Conservation (phyloP, 2,329 filamentous ascomycete genomes). For the Proliferodiscus dingleyae region DNA sequence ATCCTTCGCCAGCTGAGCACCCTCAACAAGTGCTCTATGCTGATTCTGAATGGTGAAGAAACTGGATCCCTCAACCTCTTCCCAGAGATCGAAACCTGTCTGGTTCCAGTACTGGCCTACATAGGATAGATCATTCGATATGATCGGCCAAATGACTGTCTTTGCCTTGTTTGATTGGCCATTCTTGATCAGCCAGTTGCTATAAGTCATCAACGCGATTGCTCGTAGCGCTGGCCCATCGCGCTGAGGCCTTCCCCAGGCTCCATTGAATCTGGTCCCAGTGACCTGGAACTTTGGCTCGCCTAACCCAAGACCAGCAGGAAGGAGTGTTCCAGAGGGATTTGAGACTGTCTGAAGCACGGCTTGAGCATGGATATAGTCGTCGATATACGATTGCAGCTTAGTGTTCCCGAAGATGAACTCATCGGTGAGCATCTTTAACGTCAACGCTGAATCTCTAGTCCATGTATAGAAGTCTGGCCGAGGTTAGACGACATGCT, state of each 20-base stretch:
- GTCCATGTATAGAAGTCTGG: constrained; percentile 76
- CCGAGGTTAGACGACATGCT: constrained; percentile 5
- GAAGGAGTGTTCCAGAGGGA: constrained; percentile 38
- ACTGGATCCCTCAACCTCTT: constrained; percentile 71
- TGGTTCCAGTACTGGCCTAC: constrained; percentile 66
- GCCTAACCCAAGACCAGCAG: constrained; percentile 48
- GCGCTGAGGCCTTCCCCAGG: constrained; percentile 62
- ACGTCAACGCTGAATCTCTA: constrained; percentile 66
- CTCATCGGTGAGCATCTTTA: constrained; percentile 64
- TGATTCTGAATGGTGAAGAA: constrained; percentile 73
- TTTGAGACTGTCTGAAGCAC: constrained; percentile 53
- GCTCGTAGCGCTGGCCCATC: constrained; percentile 75
- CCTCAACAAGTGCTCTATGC: constrained; percentile 58
- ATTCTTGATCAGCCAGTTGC: constrained; percentile 65
- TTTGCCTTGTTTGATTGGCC: constrained; percentile 41
- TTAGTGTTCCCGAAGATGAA: constrained; percentile 49
- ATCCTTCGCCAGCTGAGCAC: constrained; percentile 56
- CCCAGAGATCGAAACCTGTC: constrained; percentile 72
- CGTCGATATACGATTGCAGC: constrained; percentile 50
- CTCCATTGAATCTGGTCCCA: constrained; percentile 55
- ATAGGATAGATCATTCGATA: constrained; percentile 71
- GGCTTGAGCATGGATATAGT: constrained; percentile 65
- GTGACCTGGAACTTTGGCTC: constrained; percentile 71
- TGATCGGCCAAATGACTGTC: constrained; percentile 64
- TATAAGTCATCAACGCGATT: constrained; percentile 66